phyloP scores from a whole-genome alignment of 164 flowering plant genomes.

The Tetracentron sinense region DNA sequence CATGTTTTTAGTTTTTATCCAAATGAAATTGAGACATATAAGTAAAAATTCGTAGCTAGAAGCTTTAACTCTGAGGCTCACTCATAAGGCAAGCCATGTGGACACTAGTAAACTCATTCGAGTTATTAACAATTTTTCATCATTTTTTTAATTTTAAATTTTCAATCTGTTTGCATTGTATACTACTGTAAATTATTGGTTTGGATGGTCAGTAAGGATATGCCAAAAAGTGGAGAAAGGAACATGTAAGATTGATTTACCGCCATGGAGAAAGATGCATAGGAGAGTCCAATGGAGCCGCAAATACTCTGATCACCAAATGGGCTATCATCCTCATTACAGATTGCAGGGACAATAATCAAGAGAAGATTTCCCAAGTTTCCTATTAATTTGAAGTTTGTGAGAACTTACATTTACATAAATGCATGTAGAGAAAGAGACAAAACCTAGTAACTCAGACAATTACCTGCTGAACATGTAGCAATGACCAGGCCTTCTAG shows the following conservation, averaged over 20 bases:
- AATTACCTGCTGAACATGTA: conserved; percentile 70
- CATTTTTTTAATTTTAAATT: no score
- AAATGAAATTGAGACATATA: no score
- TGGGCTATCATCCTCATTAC: conserved; percentile 36
- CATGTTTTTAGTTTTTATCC: background rate
- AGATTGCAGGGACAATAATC: conserved; percentile 45
- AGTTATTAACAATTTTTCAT: no score
- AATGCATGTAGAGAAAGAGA: background rate
- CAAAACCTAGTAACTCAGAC: background rate
- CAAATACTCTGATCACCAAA: conserved; percentile 42
- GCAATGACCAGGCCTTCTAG: conserved; percentile 79
- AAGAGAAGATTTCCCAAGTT: conserved; percentile 41
- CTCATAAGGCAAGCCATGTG: no score
- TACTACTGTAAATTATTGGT: no score
- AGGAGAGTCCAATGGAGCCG: conserved; percentile 30
- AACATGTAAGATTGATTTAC: conserved; percentile 28
- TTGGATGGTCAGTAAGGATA: background rate
- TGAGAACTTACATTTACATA: background rate
- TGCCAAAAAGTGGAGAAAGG: background rate
- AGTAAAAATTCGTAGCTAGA: no score
- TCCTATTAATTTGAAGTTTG: conserved; percentile 18
- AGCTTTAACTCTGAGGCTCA: no score
- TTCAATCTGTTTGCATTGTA: no score
- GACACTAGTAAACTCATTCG: no score
- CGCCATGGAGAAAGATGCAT: conserved; percentile 84